Conservation (phyloP, 108 stramenopile genomes). For the Aurantiochytrium sp. region DNA sequence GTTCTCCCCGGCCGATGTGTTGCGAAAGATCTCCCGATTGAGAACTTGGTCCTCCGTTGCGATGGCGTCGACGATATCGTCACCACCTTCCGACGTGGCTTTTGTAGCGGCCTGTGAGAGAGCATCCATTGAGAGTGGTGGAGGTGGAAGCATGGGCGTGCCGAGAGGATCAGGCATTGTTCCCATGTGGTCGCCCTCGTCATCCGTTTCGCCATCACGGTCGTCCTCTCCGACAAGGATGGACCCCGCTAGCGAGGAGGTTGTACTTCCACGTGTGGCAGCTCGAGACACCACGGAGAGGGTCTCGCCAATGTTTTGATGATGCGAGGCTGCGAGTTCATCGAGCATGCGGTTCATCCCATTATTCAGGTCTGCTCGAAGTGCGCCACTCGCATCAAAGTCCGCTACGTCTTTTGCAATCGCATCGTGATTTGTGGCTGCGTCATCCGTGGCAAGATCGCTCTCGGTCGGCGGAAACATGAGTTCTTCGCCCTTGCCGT, state of each 20-base stretch:
- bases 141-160: not conserved
- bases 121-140: not conserved
- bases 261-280: not conserved
- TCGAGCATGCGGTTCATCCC: too few species aligned
- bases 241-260: not conserved
- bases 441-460: not conserved
- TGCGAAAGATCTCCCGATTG: not conserved
- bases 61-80: not conserved
- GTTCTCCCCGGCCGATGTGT: too few species aligned
- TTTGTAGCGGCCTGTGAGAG: not conserved
- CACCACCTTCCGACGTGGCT: not conserved
- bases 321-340: too few species aligned
- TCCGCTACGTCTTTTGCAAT: not conserved
- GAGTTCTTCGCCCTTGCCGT: not conserved
- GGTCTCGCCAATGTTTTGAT: not conserved
- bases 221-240: not conserved
- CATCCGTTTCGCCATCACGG: not conserved
- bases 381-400: too few species aligned
- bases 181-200: not conserved
- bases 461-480: not conserved
- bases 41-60: not conserved
- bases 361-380: too few species aligned
- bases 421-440: not conserved
- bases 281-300: not conserved
- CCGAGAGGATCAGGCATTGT: not conserved